phyloP scores from a whole-genome alignment of 768 basidiomycete genomes.

The Tulasnella sp. region DNA sequence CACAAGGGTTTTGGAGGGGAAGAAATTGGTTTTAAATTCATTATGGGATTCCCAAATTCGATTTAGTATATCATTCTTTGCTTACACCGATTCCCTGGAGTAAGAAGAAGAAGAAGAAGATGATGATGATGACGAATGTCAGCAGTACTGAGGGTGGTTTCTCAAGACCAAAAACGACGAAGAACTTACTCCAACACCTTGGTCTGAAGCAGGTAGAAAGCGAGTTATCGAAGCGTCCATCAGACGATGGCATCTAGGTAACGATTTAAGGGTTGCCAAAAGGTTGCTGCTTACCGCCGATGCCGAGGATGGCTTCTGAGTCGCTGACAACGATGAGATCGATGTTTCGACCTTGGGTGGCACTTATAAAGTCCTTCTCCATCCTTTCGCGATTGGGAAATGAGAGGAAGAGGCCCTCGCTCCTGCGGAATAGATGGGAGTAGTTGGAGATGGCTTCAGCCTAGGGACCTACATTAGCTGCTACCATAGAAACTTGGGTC shows the following conservation, averaged over 20 bases:
- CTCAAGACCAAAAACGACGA: background rate
- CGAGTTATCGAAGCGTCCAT: no score
- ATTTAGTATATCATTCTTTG: no score
- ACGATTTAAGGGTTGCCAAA: no score
- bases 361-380: slow-evolving; percentile 66
- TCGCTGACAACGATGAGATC: slow-evolving; percentile 78
- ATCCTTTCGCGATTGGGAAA: slow-evolving; percentile 51
- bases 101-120: no score
- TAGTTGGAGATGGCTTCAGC: slow-evolving; percentile 76
- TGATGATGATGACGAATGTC: no score
- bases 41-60: background rate
- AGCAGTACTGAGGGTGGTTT: no score
- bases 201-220: no score
- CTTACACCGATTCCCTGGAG: slow-evolving; percentile 33
- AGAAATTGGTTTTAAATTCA: background rate
- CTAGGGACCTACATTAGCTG: slow-evolving; percentile 26
- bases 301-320: slow-evolving; percentile 75
- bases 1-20: background rate
- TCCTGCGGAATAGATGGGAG: slow-evolving; percentile 70
- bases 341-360: slow-evolving; percentile 47
- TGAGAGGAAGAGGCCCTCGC: slow-evolving; percentile 65
- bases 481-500: background rate
- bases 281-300: slow-evolving; percentile 37
- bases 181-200: slow-evolving; percentile 62
- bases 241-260: background rate